Conservation (phyloP, 1,284 basidiomycete species). For the Porodaedalea pini region DNA sequence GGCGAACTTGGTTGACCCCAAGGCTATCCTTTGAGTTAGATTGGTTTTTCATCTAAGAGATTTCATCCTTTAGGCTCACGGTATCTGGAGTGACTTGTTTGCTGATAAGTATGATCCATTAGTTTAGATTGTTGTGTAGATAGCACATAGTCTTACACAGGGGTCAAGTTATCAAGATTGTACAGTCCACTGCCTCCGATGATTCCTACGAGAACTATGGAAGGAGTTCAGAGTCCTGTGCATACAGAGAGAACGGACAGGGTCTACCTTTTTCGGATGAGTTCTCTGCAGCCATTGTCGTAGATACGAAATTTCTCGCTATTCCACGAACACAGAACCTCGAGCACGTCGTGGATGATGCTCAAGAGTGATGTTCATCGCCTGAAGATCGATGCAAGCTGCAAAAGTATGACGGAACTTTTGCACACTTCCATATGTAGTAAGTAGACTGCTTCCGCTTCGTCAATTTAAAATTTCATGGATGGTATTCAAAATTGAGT, state of each 20-base stretch:
- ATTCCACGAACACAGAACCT: not conserved
- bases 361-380: not conserved
- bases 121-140: not conserved
- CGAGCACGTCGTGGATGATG: not conserved
- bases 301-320: not conserved
- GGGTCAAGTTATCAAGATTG: slow-evolving; percentile 84
- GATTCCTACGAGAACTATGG: slow-evolving; percentile 71
- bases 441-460: too few species aligned
- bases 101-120: slow-evolving; percentile 36
- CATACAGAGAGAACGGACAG: not conserved
- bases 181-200: slow-evolving; percentile 87
- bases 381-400: too few species aligned
- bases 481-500: too few species aligned
- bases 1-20: slow-evolving; percentile 94
- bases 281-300: not conserved
- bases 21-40: slow-evolving; percentile 50
- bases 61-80: slow-evolving; percentile 36
- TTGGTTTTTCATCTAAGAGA: slow-evolving; percentile 5
- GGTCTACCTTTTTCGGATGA: slow-evolving; percentile 8
- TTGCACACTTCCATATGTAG: too few species aligned
- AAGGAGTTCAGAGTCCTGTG: not conserved
- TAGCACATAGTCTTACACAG: slow-evolving; percentile 51
- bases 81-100: slow-evolving; percentile 70
- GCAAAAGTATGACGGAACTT: too few species aligned
- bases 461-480: too few species aligned